These are phyloP conservation scores for Lactarius trivialis DNA, from an alignment of 768 basidiomycete species.

Conservation along the genomic window DNA sequence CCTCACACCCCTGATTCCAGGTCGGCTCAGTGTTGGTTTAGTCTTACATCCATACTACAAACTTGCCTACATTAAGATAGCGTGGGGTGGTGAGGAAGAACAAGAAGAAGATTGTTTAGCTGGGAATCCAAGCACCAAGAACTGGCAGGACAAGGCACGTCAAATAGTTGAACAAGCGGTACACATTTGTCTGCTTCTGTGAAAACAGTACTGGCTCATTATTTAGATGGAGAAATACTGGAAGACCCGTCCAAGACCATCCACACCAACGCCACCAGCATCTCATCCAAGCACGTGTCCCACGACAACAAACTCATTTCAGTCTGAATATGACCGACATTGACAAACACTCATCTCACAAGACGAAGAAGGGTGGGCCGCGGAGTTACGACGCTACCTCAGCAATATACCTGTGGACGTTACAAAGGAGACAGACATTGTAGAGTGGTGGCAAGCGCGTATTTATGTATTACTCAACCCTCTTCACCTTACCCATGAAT, in stretches of 20 bases:
- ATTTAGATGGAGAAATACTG: not conserved
- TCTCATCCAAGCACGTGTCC: too few species aligned
- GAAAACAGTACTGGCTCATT: too few species aligned
- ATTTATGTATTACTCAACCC: too few species aligned
- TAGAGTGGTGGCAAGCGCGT: conserved; percentile 18
- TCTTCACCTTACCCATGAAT: too few species aligned
- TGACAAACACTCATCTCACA: not conserved
- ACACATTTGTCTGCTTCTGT: too few species aligned
- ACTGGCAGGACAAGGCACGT: conserved; percentile 22
- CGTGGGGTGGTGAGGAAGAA: conserved; percentile 29
- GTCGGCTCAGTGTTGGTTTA: too few species aligned
- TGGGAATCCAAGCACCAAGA: conserved; percentile 15
- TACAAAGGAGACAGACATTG: conserved; percentile 17
- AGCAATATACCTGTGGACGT: conserved; percentile 15
- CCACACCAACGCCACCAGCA: too few species aligned
- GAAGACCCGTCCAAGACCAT: too few species aligned
- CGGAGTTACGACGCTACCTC: conserved; percentile 20
- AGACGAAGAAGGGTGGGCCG: conserved; percentile 7
- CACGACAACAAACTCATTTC: not conserved
- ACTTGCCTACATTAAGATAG: conserved; percentile 24
- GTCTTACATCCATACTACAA: conserved; percentile 30
- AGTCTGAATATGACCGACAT: not conserved
- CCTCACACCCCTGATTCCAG: too few species aligned
- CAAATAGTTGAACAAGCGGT: conserved; percentile 16
- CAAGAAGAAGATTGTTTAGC: conserved; percentile 16